A percentile compares a stretch with the other conserved stretches of the same genome.
These are phyloP conservation scores for Oryza longistaminata DNA, from an alignment of 176 grass and related monocot genomes.

Conservation along the genomic window DNA sequence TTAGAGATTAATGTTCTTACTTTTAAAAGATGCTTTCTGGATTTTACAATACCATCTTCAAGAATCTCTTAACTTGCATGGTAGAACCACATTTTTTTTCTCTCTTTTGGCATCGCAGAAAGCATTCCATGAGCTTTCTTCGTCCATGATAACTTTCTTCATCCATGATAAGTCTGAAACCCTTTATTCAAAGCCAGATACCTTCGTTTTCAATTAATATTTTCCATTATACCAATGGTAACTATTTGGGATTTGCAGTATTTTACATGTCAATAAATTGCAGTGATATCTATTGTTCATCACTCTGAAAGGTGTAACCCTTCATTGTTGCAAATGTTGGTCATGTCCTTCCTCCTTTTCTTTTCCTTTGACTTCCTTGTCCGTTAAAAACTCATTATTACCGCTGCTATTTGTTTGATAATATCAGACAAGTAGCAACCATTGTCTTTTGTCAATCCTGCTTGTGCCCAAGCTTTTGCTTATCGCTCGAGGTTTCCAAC, in stretches of 20 bases:
- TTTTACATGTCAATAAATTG: not conserved
- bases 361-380: not conserved
- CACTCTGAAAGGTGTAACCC: slow-evolving; percentile 10
- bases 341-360: not conserved
- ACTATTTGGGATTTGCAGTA: not conserved
- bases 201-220: not conserved
- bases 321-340: not conserved
- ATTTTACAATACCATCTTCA: slow-evolving; percentile 10
- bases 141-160: slow-evolving; percentile 3
- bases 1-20: not conserved
- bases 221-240: not conserved
- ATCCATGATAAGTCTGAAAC: not conserved
- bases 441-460: not conserved
- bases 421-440: not conserved
- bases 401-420: not conserved
- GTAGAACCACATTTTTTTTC: not conserved
- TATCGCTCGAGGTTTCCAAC: slow-evolving; percentile 4
- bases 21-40: slow-evolving; percentile 5
- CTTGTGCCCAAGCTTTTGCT: slow-evolving; percentile 21
- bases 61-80: not conserved
- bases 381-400: not conserved
- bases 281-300: not conserved
- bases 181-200: not conserved
- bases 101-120: not conserved
- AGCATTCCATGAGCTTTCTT: slow-evolving; percentile 12